phyloP scores from a whole-genome alignment of 257 asterid species.

The Penstemon barbatus region DNA sequence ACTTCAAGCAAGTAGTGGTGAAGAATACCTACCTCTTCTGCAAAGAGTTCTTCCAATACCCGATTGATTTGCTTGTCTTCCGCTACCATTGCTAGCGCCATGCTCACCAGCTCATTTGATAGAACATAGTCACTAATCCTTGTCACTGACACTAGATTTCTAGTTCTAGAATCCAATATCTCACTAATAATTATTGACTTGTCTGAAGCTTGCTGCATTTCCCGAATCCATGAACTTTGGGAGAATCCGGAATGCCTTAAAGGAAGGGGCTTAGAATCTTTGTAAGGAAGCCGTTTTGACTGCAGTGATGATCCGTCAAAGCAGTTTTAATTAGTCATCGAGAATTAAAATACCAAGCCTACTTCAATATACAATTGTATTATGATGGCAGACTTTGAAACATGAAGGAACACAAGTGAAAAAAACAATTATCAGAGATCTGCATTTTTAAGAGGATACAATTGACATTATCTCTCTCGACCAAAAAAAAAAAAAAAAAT shows the following conservation, averaged over 20 bases:
- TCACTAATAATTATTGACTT: conserved; percentile 93
- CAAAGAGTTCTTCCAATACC: conserved; percentile 90
- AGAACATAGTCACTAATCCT: conserved; percentile 92
- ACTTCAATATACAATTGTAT: not conserved
- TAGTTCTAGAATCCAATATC: conserved; percentile 93
- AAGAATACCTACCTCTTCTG: conserved; percentile 88
- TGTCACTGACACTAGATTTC: conserved; percentile 93
- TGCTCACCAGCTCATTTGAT: conserved; percentile 96
- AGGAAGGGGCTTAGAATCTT: conserved; percentile 61
- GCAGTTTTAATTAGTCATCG: conserved; percentile 28
- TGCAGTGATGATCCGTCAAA: conserved; percentile 41
- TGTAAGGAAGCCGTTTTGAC: conserved; percentile 88
- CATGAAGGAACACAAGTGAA: conserved; percentile 8
- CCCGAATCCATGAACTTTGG: conserved; percentile 94
- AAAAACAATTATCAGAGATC: conserved; percentile 7
- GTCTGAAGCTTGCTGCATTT: conserved; percentile 97
- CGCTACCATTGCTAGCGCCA: conserved; percentile 99
- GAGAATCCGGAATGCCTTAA: conserved; percentile 74
- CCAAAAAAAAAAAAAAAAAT: too few species aligned
- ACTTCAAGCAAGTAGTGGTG: conserved; percentile 8
- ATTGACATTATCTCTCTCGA: not conserved
- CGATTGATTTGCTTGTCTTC: conserved; percentile 98
- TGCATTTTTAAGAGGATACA: not conserved
- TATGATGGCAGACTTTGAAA: not conserved
- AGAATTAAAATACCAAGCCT: not conserved